A percentile compares a stretch with the other conserved stretches of the same genome.
These are phyloP conservation scores for Cryptococcus sp. DNA, from an alignment of 1,284 basidiomycete genomes.

Conservation along the genomic window DNA sequence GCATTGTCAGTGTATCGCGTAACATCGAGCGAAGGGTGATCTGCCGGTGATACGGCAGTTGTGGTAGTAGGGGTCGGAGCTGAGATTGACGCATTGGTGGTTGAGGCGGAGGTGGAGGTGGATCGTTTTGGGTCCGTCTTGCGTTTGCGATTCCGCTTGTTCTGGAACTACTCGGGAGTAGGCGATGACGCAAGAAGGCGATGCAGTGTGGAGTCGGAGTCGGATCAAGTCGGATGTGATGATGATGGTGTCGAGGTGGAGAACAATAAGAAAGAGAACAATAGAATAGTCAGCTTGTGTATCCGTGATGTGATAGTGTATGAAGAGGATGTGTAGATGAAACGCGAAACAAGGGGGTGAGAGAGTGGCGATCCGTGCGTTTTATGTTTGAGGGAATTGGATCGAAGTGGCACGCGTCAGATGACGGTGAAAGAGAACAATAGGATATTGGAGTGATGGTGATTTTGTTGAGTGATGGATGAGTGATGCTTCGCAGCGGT, in stretches of 20 bases:
- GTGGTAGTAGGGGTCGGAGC: no score
- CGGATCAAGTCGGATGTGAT: not conserved
- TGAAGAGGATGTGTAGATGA: not conserved
- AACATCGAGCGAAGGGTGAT: no score
- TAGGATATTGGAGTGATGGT: not conserved
- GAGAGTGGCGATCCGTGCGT: not conserved
- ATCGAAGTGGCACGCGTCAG: not conserved
- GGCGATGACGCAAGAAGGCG: not conserved
- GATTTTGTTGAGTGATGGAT: not conserved
- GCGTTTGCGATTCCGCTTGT: constrained; percentile 17
- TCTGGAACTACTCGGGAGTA: constrained; percentile 17
- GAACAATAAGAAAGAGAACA: not conserved
- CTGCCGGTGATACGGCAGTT: no score
- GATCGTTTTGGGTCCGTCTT: not conserved
- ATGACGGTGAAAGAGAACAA: not conserved
- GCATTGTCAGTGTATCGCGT: no score
- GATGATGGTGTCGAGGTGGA: not conserved
- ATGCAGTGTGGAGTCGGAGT: not conserved
- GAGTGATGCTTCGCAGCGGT: not conserved
- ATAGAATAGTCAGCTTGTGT: not conserved
- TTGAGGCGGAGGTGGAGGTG: not conserved
- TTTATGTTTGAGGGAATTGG: not conserved
- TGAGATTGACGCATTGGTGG: not conserved
- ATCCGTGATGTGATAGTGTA: not conserved
- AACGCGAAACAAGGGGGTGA: no score